phyloP scores from a whole-genome alignment of 768 basidiomycete species.

The Tulasnella sp. region DNA sequence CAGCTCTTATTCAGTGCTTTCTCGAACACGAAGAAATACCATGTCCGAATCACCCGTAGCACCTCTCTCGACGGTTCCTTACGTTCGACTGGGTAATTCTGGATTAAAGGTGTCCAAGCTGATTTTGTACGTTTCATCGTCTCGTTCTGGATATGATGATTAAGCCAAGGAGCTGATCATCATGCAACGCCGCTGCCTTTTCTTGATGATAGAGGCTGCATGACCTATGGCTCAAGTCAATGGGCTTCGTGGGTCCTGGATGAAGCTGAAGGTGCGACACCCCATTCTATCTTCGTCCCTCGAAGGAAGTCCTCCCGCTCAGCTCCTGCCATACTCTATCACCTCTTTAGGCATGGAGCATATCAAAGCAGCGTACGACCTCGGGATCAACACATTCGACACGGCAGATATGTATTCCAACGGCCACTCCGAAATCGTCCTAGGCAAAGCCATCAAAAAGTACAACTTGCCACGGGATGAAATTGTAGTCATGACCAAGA shows the following conservation, averaged over 20 bases:
- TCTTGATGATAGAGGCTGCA: too few relatives aligned
- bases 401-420: neutral
- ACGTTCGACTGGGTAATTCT: neutral
- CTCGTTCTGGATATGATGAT: too few relatives aligned
- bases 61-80: neutral
- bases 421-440: conserved; percentile 46
- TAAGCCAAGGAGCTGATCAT: too few relatives aligned
- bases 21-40: neutral
- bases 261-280: conserved; percentile 43
- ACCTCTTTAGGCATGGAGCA: conserved; percentile 1
- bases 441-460: conserved; percentile 68
- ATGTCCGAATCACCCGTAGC: neutral
- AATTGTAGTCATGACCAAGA: conserved; percentile 73
- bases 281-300: conserved; percentile 25
- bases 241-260: conserved; percentile 49
- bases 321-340: neutral
- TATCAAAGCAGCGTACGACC: conserved; percentile 16
- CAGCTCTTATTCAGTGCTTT: neutral
- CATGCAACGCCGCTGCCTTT: too few relatives aligned
- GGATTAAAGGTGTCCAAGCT: neutral
- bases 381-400: conserved; percentile 2
- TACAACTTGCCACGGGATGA: conserved; percentile 41
- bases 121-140: neutral
- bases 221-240: conserved; percentile 47
- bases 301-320: neutral